Evolutionary conservation across 2,329 filamentous ascomycete species (phyloP).

Genomic region (Ophiostoma perfectum): DNA sequence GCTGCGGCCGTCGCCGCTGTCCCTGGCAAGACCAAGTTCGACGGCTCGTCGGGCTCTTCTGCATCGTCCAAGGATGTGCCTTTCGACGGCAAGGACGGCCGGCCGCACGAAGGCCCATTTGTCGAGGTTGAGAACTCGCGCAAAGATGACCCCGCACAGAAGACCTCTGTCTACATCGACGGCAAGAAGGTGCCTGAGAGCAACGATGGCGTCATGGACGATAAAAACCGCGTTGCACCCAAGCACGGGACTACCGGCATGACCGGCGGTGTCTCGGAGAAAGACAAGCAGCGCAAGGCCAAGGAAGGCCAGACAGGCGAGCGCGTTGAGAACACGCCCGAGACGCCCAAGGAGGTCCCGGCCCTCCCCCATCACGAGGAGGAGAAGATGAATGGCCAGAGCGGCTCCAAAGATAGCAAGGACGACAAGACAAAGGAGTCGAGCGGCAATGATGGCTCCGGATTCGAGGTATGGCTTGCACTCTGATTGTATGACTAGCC

Average conservation of each 20-base stretch:
- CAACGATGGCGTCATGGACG: slow-evolving; percentile 88
- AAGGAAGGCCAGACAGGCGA: slow-evolving; percentile 61
- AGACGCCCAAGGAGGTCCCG: slow-evolving; percentile 77
- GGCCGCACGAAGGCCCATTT: slow-evolving; percentile 82
- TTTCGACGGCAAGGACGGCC: slow-evolving; percentile 87
- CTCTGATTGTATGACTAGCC: no score
- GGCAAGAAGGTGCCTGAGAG: slow-evolving; percentile 57
- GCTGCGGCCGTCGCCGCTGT: slow-evolving; percentile 8
- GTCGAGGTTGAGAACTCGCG: slow-evolving; percentile 50
- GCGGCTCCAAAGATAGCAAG: slow-evolving; percentile 36
- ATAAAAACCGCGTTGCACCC: slow-evolving; percentile 67
- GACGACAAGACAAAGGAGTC: slow-evolving; percentile 36
- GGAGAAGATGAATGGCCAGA: slow-evolving; percentile 52
- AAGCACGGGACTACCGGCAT: slow-evolving; percentile 85
- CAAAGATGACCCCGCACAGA: slow-evolving; percentile 39
- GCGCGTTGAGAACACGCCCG: slow-evolving; percentile 68
- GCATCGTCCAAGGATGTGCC: slow-evolving; percentile 66
- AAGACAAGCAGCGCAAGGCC: slow-evolving; percentile 67
- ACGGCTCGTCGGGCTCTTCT: slow-evolving; percentile 16
- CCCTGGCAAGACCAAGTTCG: slow-evolving; percentile 29
- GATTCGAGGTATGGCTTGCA: slow-evolving; percentile 52
- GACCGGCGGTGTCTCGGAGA: slow-evolving; percentile 83
- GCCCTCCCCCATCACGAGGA: slow-evolving; percentile 77
- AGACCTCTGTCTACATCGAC: slow-evolving; percentile 49
- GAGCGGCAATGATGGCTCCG: slow-evolving; percentile 38